Percentiles rank a stretch among this genome's conserved stretches.
These are phyloP conservation scores for Penicillium dipodomyicola DNA, from an alignment of 495 filamentous ascomycete species.

Conservation along the genomic window DNA sequence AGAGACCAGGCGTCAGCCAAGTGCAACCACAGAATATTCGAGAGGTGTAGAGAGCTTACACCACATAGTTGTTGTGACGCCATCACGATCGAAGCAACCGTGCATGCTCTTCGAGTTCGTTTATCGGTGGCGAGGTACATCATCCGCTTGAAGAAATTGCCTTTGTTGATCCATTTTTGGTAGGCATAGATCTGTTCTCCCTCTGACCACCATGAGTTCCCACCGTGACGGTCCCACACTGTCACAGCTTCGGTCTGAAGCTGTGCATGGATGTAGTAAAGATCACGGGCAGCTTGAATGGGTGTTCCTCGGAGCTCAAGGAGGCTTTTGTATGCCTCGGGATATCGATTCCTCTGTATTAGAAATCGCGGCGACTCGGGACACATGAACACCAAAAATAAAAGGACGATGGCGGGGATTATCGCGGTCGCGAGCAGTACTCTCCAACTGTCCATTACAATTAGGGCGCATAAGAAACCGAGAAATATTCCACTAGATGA, in stretches of 20 bases:
- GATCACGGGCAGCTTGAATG: not conserved
- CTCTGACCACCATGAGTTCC: not conserved
- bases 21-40: not conserved
- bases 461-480: constrained; percentile 58
- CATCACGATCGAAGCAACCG: not conserved
- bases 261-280: not conserved
- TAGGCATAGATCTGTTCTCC: not conserved
- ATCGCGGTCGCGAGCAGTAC: constrained; percentile 68
- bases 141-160: not conserved
- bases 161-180: not conserved
- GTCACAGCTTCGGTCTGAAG: not conserved
- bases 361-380: not conserved
- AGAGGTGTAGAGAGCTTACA: not conserved
- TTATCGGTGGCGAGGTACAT: not conserved
- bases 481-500: constrained; percentile 52
- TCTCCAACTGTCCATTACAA: constrained; percentile 58
- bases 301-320: not conserved
- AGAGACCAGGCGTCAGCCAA: not conserved
- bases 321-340: not conserved
- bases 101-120: not conserved
- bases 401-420: constrained; percentile 61
- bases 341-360: not conserved
- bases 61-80: not conserved
- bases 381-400: not conserved
- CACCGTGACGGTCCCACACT: not conserved